Evolutionary conservation across 352 stramenopile genomes (phyloP).

Genomic region (Phytophthora macrochlamydospora): DNA sequence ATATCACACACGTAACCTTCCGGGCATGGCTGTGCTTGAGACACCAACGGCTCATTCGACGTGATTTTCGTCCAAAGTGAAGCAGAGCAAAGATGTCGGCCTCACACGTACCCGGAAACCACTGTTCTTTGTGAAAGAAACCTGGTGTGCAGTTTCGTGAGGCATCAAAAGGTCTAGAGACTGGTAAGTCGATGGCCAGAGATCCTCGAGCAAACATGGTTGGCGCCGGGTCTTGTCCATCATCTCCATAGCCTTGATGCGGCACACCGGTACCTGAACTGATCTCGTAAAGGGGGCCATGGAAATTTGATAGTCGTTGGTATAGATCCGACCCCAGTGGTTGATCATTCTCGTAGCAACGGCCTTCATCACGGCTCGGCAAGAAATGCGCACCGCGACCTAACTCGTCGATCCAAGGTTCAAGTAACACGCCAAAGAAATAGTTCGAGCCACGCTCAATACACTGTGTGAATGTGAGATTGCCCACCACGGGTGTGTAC

Average conservation of each 20-base stretch:
- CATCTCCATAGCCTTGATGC: slow-evolving; percentile 94
- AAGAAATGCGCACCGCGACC: slow-evolving; percentile 93
- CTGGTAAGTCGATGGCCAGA: slow-evolving; percentile 85
- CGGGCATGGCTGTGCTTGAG: slow-evolving; percentile 91
- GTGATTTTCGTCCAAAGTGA: slow-evolving; percentile 31
- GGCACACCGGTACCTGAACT: slow-evolving; percentile 69
- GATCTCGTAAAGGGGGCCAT: slow-evolving; percentile 95
- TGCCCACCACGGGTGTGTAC: slow-evolving; percentile 85
- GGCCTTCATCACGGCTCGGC: slow-evolving; percentile 64
- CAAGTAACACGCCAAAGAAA: slow-evolving; percentile 95
- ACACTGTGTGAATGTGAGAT: slow-evolving; percentile 89
- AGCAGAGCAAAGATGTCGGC: slow-evolving; percentile 92
- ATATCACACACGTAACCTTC: slow-evolving; percentile 96
- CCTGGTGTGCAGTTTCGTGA: slow-evolving; percentile 95
- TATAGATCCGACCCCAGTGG: slow-evolving; percentile 90
- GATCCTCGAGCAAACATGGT: slow-evolving; percentile 90
- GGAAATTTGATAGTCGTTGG: slow-evolving; percentile 93
- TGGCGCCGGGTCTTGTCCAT: slow-evolving; percentile 64
- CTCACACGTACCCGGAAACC: slow-evolving; percentile 96
- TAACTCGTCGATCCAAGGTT: slow-evolving; percentile 95
- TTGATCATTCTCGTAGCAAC: slow-evolving; percentile 95
- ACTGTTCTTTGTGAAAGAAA: slow-evolving; percentile 89
- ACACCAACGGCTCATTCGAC: slow-evolving; percentile 33
- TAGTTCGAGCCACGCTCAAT: slow-evolving; percentile 82
- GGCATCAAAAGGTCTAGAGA: slow-evolving; percentile 84